Base-by-base conservation (phyloP, 2,329 filamentous ascomycete species). In the Xylariaceae sp. region DNA sequence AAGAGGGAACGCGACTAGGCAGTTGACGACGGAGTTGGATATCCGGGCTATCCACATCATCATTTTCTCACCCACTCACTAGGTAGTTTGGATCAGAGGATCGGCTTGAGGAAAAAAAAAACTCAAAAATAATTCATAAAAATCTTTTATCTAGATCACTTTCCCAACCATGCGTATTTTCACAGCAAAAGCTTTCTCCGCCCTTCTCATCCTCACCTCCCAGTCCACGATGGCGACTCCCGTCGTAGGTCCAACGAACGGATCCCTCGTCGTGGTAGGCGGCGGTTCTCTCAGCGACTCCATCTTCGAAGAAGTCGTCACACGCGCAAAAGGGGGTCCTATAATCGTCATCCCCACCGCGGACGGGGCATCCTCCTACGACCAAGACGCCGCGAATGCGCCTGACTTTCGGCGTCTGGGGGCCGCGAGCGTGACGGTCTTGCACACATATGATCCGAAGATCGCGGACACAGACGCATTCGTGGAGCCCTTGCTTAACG, bases 101-200 rank as follows among this genome's bases (percentile, higher is more conserved):
- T 19, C 19, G 19, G 19, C 19, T 19, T 19, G 19, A 19, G 19
- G 19, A 19, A 19, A 19, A 19, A 19, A 19, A 19, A 19, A 19
- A 19, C 1, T 19, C 19, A 19, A 19, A 19, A 19, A 19, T 19
- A 19, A 19, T 19, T 19, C 19, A 19, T 19, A 19, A 19, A 19
- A 19, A 19, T 19, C 19, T 19, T 19, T 19, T 19, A 19, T 19
- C 19, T 19, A 19, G 19, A 2, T 19, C 19, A 1, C 19, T 19
- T 19, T 19, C 19, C 41, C 54, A 29, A 55, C 27, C 34, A 60
- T 95, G 80, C 91, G 90, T 59, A 90, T 91, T 65, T 95, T 43
- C 37, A 46, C 44, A 39, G 43, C 44, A 39, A 27, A 40, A 37
- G 31, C 46, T 6, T 27, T 57, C 39, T 34, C 53, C 32, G 12